phyloP scores from a whole-genome alignment of 2,329 filamentous ascomycete genomes.

The Aspergillus sp. region DNA sequence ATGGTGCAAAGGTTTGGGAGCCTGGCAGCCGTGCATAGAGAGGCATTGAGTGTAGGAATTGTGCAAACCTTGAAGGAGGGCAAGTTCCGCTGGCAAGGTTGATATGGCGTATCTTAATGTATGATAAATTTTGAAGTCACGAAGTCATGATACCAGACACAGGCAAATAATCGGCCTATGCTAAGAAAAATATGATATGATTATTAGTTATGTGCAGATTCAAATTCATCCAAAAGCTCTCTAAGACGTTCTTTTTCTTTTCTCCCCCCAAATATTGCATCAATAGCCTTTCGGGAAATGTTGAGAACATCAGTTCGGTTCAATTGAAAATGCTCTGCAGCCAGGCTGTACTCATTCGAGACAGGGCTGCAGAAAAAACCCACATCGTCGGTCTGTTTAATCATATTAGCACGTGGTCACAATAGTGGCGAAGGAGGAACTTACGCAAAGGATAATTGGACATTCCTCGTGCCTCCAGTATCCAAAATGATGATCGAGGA shows the following conservation, averaged over 20 bases:
- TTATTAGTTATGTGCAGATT: conserved; percentile 13
- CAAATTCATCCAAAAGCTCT: conserved; percentile 24
- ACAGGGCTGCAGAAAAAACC: conserved; percentile 75
- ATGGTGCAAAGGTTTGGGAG: conserved; percentile 43
- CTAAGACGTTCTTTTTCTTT: conserved; percentile 52
- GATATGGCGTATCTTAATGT: conserved; percentile 6
- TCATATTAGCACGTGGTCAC: conserved; percentile 15
- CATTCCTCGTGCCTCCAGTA: conserved; percentile 64
- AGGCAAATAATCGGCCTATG: background rate
- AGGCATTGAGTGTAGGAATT: conserved; percentile 45
- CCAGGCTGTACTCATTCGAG: conserved; percentile 74
- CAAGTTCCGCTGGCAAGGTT: conserved; percentile 44
- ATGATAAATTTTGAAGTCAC: background rate
- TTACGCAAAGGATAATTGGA: conserved; percentile 67
- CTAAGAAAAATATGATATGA: background rate
- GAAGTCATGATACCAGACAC: background rate
- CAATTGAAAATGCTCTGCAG: conserved; percentile 68
- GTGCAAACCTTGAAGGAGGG: conserved; percentile 43
- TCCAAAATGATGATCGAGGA: conserved; percentile 72
- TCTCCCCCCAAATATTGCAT: conserved; percentile 66
- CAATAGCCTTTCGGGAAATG: conserved; percentile 62
- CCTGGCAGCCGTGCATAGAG: conserved; percentile 41
- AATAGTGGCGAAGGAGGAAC: conserved; percentile 34
- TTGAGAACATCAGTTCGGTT: conserved; percentile 47
- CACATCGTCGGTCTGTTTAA: conserved; percentile 72